phyloP scores from a whole-genome alignment of 2,329 filamentous ascomycete genomes.

The Chalaropsis thielavioides region DNA sequence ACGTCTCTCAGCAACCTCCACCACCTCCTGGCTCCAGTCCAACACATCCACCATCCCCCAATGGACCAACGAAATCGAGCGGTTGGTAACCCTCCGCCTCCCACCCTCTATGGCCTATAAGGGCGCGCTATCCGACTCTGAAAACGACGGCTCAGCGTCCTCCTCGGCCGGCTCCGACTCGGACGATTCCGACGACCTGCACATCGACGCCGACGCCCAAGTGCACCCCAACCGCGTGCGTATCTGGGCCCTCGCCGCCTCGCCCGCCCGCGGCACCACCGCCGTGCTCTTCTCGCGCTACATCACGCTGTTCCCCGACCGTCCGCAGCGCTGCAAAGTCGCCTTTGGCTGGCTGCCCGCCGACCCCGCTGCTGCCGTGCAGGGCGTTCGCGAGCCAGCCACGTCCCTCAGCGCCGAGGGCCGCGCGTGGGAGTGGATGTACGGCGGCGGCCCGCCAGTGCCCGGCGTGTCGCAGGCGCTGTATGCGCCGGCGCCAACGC shows the following conservation, averaged over 20 bases:
- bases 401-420: constrained; percentile 30
- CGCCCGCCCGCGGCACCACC: constrained; percentile 37
- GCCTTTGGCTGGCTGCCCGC: constrained; percentile 24
- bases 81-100: constrained; percentile 31
- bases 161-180: constrained; percentile 19
- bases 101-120: constrained; percentile 33
- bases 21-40: constrained; percentile 38
- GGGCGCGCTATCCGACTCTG: constrained; percentile 25
- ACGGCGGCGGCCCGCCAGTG: constrained; percentile 36
- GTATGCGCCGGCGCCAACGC: constrained; percentile 17
- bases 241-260: constrained; percentile 39
- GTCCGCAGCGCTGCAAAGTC: constrained; percentile 27
- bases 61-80: constrained; percentile 36
- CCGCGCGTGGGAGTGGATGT: constrained; percentile 44
- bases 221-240: constrained; percentile 37
- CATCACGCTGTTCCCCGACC: constrained; percentile 34
- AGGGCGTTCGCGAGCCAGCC: not conserved
- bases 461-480: constrained; percentile 26
- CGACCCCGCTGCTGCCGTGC: not conserved
- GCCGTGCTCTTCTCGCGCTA: constrained; percentile 38
- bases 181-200: constrained; percentile 24
- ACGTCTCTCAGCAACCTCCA: constrained; percentile 37
- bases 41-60: constrained; percentile 23
- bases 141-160: constrained; percentile 20
- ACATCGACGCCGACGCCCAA: constrained; percentile 26